Percentiles rank a stretch among this genome's conserved stretches.
Evolutionary conservation across 139 green algal genomes (phyloP).

Genomic region (Auxenochlorella pyrenoidosa): DNA sequence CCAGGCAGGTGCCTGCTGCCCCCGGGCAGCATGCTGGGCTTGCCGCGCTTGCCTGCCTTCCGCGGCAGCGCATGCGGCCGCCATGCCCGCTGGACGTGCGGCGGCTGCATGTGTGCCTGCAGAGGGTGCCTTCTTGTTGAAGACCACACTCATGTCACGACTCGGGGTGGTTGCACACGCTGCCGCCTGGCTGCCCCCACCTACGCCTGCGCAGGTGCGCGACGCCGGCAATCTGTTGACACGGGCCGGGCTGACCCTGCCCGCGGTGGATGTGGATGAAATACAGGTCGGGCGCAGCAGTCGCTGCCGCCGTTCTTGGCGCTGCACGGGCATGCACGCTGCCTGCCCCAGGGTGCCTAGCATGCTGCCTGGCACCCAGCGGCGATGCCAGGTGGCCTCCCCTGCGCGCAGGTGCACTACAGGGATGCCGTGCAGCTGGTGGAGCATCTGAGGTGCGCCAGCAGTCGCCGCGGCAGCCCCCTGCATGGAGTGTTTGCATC

Average conservation of each 20-base stretch:
- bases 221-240: conserved; percentile 84
- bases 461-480: neutral
- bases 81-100: neutral
- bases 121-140: no score
- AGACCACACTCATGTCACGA: no score
- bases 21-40: neutral
- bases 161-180: no score
- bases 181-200: no score
- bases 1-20: conserved; percentile 48
- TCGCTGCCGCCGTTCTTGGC: neutral
- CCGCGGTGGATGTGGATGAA: conserved; percentile 83
- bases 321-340: no score
- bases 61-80: neutral
- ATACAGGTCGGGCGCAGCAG: conserved; percentile 69
- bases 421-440: conserved; percentile 60
- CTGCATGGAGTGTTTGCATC: no score
- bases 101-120: neutral
- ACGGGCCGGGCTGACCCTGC: conserved; percentile 71
- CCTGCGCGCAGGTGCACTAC: conserved; percentile 13
- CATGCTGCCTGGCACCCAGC: no score
- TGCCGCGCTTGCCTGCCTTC: no score
- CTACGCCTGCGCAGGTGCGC: conserved; percentile 66
- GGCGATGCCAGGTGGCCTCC: no score
- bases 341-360: no score
- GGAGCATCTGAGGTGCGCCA: conserved; percentile 65